Conservation (phyloP, 345 rosid species). For the Moringa oleifera region DNA sequence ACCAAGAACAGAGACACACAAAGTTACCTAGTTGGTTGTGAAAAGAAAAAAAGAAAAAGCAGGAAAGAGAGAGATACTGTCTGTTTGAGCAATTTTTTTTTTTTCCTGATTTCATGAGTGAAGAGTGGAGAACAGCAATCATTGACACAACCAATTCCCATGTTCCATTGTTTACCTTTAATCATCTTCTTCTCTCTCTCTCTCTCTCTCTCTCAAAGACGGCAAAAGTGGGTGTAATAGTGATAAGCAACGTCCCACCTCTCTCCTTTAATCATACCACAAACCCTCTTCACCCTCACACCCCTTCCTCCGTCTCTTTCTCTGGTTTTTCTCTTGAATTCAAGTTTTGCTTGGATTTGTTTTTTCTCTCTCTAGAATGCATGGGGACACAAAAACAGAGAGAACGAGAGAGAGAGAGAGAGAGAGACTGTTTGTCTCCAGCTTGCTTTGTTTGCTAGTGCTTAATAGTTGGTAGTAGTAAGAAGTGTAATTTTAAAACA, state of each 20-base stretch:
- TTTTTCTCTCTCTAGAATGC: not conserved
- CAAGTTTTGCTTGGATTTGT: not conserved
- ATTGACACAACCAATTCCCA: conserved; percentile 43
- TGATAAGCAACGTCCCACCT: too few relatives aligned
- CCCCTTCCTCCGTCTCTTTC: too few relatives aligned
- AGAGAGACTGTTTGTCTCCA: conserved; percentile 5
- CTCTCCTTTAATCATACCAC: conserved; percentile 13
- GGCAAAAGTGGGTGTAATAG: not conserved
- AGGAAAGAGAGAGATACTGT: too few relatives aligned
- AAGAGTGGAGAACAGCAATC: conserved; percentile 72
- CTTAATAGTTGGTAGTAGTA: conserved; percentile 5
- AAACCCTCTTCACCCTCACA: not conserved
- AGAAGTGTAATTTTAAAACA: too few relatives aligned
- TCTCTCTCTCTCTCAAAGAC: not conserved
- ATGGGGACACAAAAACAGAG: not conserved
- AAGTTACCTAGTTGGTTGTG: not conserved
- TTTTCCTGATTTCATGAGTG: not conserved
- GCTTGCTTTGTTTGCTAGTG: not conserved
- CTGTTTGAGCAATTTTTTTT: not conserved
- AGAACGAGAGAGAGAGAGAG: too few relatives aligned
- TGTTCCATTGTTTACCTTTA: conserved; percentile 27
- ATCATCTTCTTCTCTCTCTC: conserved; percentile 16
- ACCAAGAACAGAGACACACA: too few relatives aligned
- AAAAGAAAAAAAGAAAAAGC: not conserved
- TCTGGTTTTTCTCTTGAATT: not conserved